Conservation (phyloP, 257 asterid genomes). For the Scutellaria barbata region DNA sequence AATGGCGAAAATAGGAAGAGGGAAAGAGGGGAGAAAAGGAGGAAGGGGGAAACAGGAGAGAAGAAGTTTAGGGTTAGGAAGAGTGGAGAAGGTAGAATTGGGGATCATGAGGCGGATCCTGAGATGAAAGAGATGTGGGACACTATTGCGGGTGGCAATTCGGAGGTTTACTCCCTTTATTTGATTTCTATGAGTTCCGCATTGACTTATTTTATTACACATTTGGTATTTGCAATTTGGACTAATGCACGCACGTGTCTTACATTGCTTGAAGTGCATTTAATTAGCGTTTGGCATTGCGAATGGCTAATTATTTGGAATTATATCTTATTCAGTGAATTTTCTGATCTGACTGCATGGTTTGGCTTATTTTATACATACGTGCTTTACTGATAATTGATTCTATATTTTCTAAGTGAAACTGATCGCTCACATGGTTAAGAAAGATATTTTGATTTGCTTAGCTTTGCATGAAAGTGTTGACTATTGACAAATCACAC, state of each 20-base stretch:
- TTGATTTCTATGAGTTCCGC: slow-evolving; percentile 36
- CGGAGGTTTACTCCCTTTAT: slow-evolving; percentile 46
- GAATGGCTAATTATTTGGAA: slow-evolving; percentile 21
- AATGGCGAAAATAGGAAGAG: slow-evolving; percentile 58
- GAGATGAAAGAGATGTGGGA: slow-evolving; percentile 99
- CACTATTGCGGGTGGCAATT: slow-evolving; percentile 71
- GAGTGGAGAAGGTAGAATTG: slow-evolving; percentile 59
- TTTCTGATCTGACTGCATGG: slow-evolving; percentile 6
- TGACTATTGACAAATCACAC: neutral
- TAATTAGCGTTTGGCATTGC: neutral
- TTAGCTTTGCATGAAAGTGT: too few relatives aligned
- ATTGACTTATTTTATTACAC: neutral
- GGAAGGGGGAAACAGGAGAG: slow-evolving; percentile 60
- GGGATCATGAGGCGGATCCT: slow-evolving; percentile 78
- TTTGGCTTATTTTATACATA: slow-evolving; percentile 9
- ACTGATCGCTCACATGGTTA: neutral
- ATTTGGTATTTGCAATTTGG: slow-evolving; percentile 14
- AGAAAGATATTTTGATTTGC: too few relatives aligned
- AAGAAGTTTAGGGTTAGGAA: slow-evolving; percentile 60
- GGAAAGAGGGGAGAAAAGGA: slow-evolving; percentile 54
- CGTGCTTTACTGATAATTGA: slow-evolving; percentile 7
- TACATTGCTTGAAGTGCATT: slow-evolving; percentile 27
- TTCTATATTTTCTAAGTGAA: slow-evolving; percentile 1
- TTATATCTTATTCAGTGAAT: slow-evolving; percentile 24
- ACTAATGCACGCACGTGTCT: neutral